Evolutionary conservation across 768 basidiomycete species (phyloP).

Genomic region (Suillus spraguei): DNA sequence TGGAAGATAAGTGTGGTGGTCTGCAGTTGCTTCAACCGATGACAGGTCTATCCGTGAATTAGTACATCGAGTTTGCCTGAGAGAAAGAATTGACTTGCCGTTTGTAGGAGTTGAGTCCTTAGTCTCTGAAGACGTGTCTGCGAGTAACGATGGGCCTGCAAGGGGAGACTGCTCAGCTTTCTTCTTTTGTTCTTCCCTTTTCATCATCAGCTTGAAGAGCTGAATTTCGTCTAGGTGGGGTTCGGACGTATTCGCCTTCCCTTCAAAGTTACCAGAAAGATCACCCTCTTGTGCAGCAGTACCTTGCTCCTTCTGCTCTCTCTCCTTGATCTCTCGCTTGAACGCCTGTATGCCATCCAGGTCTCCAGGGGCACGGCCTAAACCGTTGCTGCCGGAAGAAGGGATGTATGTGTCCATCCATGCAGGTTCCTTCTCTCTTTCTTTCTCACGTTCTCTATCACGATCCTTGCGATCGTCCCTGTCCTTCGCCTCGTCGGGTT

Average conservation of each 20-base stretch:
- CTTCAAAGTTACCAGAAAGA: conserved; percentile 18
- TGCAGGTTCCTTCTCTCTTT: conserved; percentile 83
- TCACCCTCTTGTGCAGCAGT: conserved; percentile 19
- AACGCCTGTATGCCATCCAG: conserved; percentile 85
- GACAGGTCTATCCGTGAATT: not conserved
- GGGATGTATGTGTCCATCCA: conserved; percentile 93
- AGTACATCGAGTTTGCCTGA: not conserved
- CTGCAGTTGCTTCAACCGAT: not conserved
- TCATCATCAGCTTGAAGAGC: conserved; percentile 82
- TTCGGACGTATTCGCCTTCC: conserved; percentile 28
- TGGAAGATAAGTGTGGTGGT: not conserved
- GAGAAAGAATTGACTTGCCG: conserved; percentile 11
- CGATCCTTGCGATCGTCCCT: conserved; percentile 53
- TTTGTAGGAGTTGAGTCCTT: conserved; percentile 15
- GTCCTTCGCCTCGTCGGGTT: conserved; percentile 44
- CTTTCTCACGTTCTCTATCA: conserved; percentile 51
- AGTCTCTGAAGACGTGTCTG: not conserved
- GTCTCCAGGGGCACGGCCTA: conserved; percentile 63
- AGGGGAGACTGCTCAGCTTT: conserved; percentile 29
- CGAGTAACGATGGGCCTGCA: conserved; percentile 2
- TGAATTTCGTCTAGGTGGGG: conserved; percentile 79
- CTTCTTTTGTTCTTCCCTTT: conserved; percentile 64
- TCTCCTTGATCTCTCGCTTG: conserved; percentile 84
- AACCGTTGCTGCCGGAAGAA: conserved; percentile 53
- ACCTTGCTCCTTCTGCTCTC: conserved; percentile 53